Conservation (phyloP, 169 alveolate species). For the Cryptosporidium andersoni region DNA sequence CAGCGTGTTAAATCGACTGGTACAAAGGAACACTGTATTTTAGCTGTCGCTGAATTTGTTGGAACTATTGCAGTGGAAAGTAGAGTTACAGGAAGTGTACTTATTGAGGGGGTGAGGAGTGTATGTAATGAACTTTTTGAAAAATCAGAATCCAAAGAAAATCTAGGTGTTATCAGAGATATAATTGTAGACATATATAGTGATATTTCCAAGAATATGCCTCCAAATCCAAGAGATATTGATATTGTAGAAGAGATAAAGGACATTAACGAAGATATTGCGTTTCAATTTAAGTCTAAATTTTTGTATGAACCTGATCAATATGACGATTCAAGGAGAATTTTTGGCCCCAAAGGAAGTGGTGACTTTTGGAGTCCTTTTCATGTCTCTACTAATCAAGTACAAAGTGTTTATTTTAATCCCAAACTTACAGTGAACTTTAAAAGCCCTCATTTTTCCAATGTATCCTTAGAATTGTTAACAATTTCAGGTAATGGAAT, state of each 20-base stretch:
- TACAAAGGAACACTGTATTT: slow-evolving; percentile 37
- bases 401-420: not conserved
- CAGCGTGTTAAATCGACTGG: slow-evolving; percentile 34
- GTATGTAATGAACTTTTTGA: slow-evolving; percentile 43
- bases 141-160: slow-evolving; percentile 47
- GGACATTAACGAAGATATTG: not conserved
- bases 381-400: slow-evolving; percentile 12
- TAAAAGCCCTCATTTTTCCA: slow-evolving; percentile 23
- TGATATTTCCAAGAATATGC: slow-evolving; percentile 67
- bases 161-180: not conserved
- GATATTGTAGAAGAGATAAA: not conserved
- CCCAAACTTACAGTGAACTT: not conserved
- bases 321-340: too few relatives aligned
- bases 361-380: slow-evolving; percentile 69
- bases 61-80: slow-evolving; percentile 63
- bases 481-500: too few relatives aligned
- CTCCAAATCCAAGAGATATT: slow-evolving; percentile 53
- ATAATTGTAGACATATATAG: slow-evolving; percentile 54
- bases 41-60: slow-evolving; percentile 67
- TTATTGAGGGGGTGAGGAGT: slow-evolving; percentile 24
- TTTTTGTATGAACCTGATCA: too few relatives aligned
- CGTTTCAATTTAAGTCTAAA: too few relatives aligned
- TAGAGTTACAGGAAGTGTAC: slow-evolving; percentile 30
- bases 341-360: not conserved
- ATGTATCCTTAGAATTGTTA: too few relatives aligned